Percentiles rank a stretch among this genome's conserved stretches.
These are phyloP conservation scores for Fennellomyces sp. DNA, from an alignment of 371 early-diverging fungal species.

Conservation along the genomic window DNA sequence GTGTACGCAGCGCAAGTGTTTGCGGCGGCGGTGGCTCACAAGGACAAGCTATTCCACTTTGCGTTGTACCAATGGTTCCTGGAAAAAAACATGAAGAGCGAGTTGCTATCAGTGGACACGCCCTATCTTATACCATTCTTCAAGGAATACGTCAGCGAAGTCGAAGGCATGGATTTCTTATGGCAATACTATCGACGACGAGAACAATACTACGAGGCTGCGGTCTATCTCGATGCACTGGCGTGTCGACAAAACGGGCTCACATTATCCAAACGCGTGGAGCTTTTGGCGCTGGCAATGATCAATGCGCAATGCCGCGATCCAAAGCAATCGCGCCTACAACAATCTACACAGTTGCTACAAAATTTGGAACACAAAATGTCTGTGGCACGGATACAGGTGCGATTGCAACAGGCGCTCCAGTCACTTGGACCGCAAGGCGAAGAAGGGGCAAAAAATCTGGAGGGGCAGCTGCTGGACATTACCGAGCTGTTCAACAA, in stretches of 20 bases:
- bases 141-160: conserved; percentile 46
- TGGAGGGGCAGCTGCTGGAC: conserved; percentile 8
- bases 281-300: conserved; percentile 73
- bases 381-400: conserved; percentile 14
- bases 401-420: conserved; percentile 13
- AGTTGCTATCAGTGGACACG: conserved; percentile 39
- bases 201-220: conserved; percentile 67
- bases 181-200: conserved; percentile 77
- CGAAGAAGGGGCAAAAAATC: conserved; percentile 5
- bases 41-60: conserved; percentile 73
- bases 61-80: conserved; percentile 70
- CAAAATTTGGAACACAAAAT: conserved; percentile 17
- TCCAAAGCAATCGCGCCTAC: conserved; percentile 8
- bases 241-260: conserved; percentile 46
- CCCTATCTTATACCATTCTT: conserved; percentile 74
- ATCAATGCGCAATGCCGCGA: conserved; percentile 69
- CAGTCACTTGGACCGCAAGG: neutral
- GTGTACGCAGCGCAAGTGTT: conserved; percentile 33
- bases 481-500: conserved; percentile 5
- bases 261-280: conserved; percentile 56
- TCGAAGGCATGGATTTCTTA: conserved; percentile 65
- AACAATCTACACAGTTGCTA: conserved; percentile 18
- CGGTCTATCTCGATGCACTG: conserved; percentile 63
- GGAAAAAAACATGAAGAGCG: conserved; percentile 28
- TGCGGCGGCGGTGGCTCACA: conserved; percentile 33